phyloP scores from a whole-genome alignment of 768 basidiomycete species.

The Termitomyces titanicus region DNA sequence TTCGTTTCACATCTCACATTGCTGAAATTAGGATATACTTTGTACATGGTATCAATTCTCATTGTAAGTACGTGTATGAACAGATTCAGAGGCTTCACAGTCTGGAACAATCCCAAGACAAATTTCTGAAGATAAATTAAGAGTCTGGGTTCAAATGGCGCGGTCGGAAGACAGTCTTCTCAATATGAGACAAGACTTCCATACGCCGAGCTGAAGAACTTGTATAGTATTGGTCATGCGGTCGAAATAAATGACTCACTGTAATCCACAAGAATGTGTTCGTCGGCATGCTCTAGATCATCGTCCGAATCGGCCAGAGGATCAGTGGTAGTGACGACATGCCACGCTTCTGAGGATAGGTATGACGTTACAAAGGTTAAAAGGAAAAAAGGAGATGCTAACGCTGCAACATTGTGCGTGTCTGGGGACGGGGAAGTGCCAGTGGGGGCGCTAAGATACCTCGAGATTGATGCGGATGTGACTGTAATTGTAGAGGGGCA shows the following conservation, averaged over 20 bases:
- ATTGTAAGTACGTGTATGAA: not conserved
- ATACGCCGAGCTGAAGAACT: slow-evolving; percentile 43
- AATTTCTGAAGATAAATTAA: not conserved
- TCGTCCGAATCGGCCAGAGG: slow-evolving; percentile 73
- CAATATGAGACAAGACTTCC: slow-evolving; percentile 9
- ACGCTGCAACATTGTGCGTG: slow-evolving; percentile 49
- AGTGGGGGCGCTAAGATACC: slow-evolving; percentile 14
- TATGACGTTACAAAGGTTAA: slow-evolving; percentile 1
- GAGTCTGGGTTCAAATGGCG: not conserved
- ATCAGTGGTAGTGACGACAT: slow-evolving; percentile 56
- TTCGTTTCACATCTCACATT: not conserved
- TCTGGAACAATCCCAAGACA: not conserved
- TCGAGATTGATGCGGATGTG: slow-evolving; percentile 8
- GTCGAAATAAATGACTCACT: slow-evolving; percentile 35
- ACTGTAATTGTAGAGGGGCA: slow-evolving; percentile 12
- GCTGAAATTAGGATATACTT: slow-evolving; percentile 8
- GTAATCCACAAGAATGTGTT: slow-evolving; percentile 62
- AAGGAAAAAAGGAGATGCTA: slow-evolving; percentile 6
- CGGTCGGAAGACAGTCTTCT: slow-evolving; percentile 6
- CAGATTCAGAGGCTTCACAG: not conserved
- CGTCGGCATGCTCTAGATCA: slow-evolving; percentile 50
- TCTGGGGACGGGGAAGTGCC: slow-evolving; percentile 25
- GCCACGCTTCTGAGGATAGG: slow-evolving; percentile 63
- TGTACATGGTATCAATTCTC: slow-evolving; percentile 5
- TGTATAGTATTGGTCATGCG: not conserved